Evolutionary conservation across 2,329 filamentous ascomycete genomes (phyloP).

Genomic region (Fusarium pininemorale): DNA sequence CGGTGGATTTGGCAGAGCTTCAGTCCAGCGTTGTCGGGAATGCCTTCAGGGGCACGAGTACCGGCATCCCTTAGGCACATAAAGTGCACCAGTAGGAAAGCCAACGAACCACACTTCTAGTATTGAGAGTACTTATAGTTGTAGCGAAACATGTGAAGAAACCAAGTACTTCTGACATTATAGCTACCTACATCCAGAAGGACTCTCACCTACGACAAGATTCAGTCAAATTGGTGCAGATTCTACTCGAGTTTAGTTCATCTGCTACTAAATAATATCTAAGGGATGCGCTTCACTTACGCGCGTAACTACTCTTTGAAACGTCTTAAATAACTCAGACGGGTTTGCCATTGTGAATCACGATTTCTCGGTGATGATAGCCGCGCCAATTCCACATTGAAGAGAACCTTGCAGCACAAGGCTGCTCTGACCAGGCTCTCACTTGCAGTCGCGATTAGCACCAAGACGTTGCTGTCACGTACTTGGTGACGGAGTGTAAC

Average conservation of each 20-base stretch:
- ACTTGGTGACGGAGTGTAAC: too few relatives aligned
- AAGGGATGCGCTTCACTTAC: neutral
- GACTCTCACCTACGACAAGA: neutral
- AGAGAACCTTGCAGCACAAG: rapidly evolving
- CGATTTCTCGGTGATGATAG: rapidly evolving
- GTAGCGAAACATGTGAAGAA: neutral
- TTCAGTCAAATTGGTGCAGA: neutral
- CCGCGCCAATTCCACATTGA: rapidly evolving
- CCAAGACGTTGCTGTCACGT: neutral
- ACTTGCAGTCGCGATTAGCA: neutral
- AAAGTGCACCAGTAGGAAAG: neutral
- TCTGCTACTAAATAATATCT: neutral
- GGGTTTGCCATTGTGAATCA: neutral
- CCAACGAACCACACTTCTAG: rapidly evolving
- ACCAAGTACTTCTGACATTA: neutral
- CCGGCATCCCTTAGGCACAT: neutral
- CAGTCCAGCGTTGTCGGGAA: rapidly evolving
- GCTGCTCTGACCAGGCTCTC: neutral
- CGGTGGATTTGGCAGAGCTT: neutral
- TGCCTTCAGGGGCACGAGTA: neutral
- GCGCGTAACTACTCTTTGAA: neutral
- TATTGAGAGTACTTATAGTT: neutral
- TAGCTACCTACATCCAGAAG: neutral
- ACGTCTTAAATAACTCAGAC: rapidly evolving
- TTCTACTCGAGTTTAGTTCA: rapidly evolving